Evolutionary conservation across 495 filamentous ascomycete species (phyloP), one percentile per base, ranked within the genome.

Genomic region (Daldinia caldariorum): DNA sequence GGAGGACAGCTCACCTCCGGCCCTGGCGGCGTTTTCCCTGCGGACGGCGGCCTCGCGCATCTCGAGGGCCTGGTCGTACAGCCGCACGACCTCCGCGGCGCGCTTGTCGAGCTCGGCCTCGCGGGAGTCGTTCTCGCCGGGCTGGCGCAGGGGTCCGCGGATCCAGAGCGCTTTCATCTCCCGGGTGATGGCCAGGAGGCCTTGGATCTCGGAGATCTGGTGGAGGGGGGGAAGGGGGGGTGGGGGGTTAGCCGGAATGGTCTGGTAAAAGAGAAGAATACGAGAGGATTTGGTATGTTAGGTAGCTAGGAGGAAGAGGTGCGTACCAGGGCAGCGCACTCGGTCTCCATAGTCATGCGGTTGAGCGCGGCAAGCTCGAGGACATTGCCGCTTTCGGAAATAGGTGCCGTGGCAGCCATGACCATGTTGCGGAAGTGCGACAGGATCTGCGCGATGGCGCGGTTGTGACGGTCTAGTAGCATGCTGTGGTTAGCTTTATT

Each of bases 151-250:
- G 0, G 80, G 76, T 3, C 82, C 82, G 29, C 77, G 66, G 34
- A 83, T 76, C 82, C 82, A 84, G 1, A 84, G 76, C 22, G 78
- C 75, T 58, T 81, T 79, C 32, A 84, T 73, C 61, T 78, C 76
- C 49, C 81, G 78, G 37, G 73, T 84, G 2, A 84, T 67, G 3
- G 71, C 43, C 4, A 83, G 73, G 0, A 84, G 76, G 49, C 80
- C 78, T 59, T 81, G 67, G 57, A 79, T 59, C 72, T 82, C 68
- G n/a, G 70, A 50, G 26, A 72, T 69, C 67, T 59, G 8, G 32
- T 76, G 29, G 18, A 29, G 54, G n/a, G n/a, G n/a, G 38, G 18
- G 35, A n/a, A n/a, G n/a, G n/a, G 41, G 10, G 12, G 35, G 6
- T 58, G 66, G 22, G 18, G 38, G 18, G 35, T 26, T 39, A 4